Conservation (phyloP, 345 rosid species). For the Gossypium mustelinum region DNA sequence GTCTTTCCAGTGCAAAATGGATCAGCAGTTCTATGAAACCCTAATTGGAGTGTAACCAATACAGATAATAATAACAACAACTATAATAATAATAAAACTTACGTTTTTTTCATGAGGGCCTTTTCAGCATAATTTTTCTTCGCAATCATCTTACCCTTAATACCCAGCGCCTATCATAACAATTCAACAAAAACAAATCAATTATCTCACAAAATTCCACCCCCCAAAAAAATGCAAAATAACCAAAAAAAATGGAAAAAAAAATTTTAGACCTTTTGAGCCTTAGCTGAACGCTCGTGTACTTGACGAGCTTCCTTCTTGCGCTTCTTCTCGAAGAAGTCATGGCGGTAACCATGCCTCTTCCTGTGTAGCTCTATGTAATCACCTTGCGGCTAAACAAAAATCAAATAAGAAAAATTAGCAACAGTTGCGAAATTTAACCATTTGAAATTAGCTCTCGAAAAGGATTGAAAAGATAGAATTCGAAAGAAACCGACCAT, state of each 20-base stretch:
- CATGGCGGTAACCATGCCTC: conserved; percentile 78
- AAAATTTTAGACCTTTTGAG: conserved; percentile 46
- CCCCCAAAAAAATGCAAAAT: not conserved
- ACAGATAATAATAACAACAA: not conserved
- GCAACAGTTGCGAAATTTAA: not conserved
- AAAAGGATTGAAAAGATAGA: not conserved
- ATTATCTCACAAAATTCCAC: conserved; percentile 1
- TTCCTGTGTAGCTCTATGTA: conserved; percentile 74
- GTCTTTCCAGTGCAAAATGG: not conserved
- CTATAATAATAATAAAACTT: conserved; percentile 14
- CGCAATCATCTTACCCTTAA: conserved; percentile 76
- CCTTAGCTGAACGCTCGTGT: conserved; percentile 66
- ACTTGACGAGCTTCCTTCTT: conserved; percentile 91
- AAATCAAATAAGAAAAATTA: not conserved
- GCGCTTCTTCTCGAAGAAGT: conserved; percentile 76
- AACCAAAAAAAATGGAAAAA: not conserved
- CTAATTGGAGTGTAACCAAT: not conserved
- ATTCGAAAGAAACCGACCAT: not conserved
- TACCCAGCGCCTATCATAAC: conserved; percentile 48
- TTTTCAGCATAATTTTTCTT: conserved; percentile 72
- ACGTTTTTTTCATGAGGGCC: conserved; percentile 81
- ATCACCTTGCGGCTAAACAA: conserved; percentile 88
- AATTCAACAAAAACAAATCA: not conserved
- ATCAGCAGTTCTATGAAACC: not conserved
- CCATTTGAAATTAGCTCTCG: not conserved